Evolutionary conservation across 2,329 filamentous ascomycete species (phyloP).

Genomic region (Torrubiella hemipterigena): DNA sequence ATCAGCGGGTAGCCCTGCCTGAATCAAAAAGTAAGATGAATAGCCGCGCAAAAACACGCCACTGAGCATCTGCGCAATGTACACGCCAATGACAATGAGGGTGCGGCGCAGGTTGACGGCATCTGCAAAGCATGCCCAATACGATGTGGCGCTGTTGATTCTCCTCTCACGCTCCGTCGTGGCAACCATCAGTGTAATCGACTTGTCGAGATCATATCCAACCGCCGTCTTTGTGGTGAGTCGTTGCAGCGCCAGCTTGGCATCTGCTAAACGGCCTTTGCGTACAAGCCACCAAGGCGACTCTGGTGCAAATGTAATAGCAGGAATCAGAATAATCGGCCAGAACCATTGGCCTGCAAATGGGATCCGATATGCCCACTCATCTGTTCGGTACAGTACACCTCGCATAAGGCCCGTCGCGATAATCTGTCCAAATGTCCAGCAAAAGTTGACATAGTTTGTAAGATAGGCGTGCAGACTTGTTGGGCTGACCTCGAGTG

Average conservation of each 20-base stretch:
- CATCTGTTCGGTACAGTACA: constrained; percentile 6
- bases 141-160: constrained; percentile 24
- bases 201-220: constrained; percentile 6
- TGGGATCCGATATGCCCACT: constrained; percentile 13
- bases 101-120: constrained; percentile 30
- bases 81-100: constrained; percentile 16
- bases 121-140: constrained; percentile 35
- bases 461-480: constrained; percentile 24
- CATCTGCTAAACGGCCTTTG: constrained; percentile 18
- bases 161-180: constrained; percentile 26
- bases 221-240: constrained; percentile 1
- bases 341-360: constrained; percentile 15
- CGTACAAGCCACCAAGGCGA: constrained; percentile 28
- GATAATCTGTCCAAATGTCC: constrained; percentile 24
- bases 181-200: constrained; percentile 14
- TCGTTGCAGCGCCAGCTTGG: constrained; percentile 11
- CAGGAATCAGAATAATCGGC: constrained; percentile 9
- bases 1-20: neutral
- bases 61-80: neutral
- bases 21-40: constrained; percentile 1
- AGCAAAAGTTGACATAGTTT: constrained; percentile 25
- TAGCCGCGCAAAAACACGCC: constrained; percentile 1
- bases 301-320: constrained; percentile 15
- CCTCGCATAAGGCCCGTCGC: constrained; percentile 10
- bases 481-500: constrained; percentile 21